phyloP scores from a whole-genome alignment of 1,284 basidiomycete genomes.

The Austroboletus sp. region DNA sequence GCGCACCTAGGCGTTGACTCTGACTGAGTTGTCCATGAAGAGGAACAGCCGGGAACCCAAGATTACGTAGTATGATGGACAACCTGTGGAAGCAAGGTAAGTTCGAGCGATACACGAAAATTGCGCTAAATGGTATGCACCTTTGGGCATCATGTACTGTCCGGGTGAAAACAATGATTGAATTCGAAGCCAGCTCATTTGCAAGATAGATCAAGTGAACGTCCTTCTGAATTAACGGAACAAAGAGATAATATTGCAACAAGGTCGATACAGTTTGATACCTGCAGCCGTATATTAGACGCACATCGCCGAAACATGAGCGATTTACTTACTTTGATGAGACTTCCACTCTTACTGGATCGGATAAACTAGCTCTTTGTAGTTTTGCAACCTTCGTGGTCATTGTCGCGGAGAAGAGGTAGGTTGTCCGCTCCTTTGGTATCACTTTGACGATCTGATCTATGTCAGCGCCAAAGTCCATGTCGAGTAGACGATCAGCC shows the following conservation, averaged over 20 bases:
- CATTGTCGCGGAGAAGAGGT: constrained; percentile 99
- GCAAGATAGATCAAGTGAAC: constrained; percentile 85
- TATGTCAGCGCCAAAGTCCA: constrained; percentile 96
- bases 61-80: constrained; percentile 81
- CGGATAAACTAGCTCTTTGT: constrained; percentile 90
- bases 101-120: not conserved
- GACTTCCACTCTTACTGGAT: constrained; percentile 93
- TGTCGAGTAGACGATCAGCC: constrained; percentile 91
- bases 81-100: constrained; percentile 44
- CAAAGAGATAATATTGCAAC: constrained; percentile 92
- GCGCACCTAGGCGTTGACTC: constrained; percentile 87
- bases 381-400: constrained; percentile 97
- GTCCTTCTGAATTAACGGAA: constrained; percentile 91
- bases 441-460: constrained; percentile 96
- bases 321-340: constrained; percentile 69
- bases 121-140: constrained; percentile 32
- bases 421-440: constrained; percentile 91
- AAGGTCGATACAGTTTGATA: constrained; percentile 96
- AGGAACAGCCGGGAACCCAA: constrained; percentile 94
- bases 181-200: constrained; percentile 86
- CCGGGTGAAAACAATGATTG: constrained; percentile 93
- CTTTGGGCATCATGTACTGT: constrained; percentile 92
- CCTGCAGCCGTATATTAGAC: constrained; percentile 39
- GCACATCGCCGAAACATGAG: not conserved
- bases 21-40: constrained; percentile 94